A percentile compares a stretch with the other conserved stretches of the same genome.
Conservation (phyloP, 2,329 filamentous ascomycete species). For the Epicoccum nigrum region DNA sequence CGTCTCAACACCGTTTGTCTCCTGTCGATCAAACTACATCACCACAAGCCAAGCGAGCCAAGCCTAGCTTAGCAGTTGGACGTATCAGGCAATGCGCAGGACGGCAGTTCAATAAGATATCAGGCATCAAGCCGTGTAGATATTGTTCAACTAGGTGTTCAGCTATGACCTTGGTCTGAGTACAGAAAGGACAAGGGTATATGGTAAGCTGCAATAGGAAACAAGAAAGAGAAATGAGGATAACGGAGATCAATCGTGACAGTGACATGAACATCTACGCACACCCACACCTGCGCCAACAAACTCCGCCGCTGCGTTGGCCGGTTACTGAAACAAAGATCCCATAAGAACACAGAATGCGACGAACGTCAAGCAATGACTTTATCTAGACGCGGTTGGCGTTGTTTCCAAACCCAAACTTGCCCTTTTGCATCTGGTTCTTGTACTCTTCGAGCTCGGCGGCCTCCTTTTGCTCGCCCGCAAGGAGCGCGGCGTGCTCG, state of each 20-base stretch:
- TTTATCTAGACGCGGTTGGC: constrained; percentile 22
- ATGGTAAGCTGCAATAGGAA: constrained; percentile 6
- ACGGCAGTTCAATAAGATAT: not conserved
- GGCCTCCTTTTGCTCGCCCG: constrained; percentile 46
- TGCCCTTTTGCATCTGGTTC: constrained; percentile 34
- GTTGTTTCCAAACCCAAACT: constrained; percentile 27
- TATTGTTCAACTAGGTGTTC: constrained; percentile 13
- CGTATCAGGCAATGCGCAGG: not conserved
- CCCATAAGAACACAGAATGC: no score
- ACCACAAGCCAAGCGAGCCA: not conserved
- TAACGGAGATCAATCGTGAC: constrained; percentile 17
- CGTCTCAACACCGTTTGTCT: not conserved
- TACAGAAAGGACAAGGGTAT: constrained; percentile 20
- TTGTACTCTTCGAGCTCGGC: constrained; percentile 44
- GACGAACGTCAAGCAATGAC: no score
- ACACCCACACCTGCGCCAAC: constrained; percentile 19
- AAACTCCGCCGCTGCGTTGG: constrained; percentile 8
- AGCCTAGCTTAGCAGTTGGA: no score
- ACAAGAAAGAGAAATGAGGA: constrained; percentile 1
- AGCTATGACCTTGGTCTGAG: constrained; percentile 19
- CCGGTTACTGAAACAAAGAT: constrained; percentile 17
- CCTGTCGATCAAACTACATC: constrained; percentile 2
- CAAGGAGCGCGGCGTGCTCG: constrained; percentile 42
- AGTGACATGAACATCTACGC: constrained; percentile 20
- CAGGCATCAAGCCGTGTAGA: constrained; percentile 17